A percentile compares a stretch with the other conserved stretches of the same genome.
Evolutionary conservation across 306 rosid genomes (phyloP).

Genomic region (Prunus mongolica): DNA sequence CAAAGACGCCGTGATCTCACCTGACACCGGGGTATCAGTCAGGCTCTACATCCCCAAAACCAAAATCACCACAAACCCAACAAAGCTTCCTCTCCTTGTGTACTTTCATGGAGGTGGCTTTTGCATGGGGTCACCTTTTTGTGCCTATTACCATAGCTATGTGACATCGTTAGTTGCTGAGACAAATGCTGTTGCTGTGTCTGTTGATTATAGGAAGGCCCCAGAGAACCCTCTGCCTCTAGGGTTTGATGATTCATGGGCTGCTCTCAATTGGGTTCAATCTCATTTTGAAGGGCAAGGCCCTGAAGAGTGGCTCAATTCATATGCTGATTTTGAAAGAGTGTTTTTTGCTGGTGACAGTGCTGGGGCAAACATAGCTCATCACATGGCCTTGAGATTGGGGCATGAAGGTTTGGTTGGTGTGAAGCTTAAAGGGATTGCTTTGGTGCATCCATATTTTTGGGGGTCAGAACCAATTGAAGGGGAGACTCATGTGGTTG

Average conservation of each 20-base stretch:
- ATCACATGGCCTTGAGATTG: slow-evolving; percentile 46
- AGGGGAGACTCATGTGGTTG: slow-evolving; percentile 18
- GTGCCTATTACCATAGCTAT: slow-evolving; percentile 44
- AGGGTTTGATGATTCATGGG: slow-evolving; percentile 63
- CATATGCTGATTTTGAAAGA: slow-evolving; percentile 35
- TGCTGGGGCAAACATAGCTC: slow-evolving; percentile 63
- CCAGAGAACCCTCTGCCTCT: slow-evolving; percentile 67
- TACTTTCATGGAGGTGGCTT: slow-evolving; percentile 79
- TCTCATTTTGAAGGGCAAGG: slow-evolving; percentile 47
- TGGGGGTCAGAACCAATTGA: slow-evolving; percentile 53
- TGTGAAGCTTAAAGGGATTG: slow-evolving; percentile 39
- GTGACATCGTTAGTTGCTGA: slow-evolving; percentile 34
- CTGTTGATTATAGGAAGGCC: slow-evolving; percentile 62
- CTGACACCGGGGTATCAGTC: slow-evolving; percentile 42
- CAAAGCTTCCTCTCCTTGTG: slow-evolving; percentile 57
- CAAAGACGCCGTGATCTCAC: slow-evolving; percentile 57
- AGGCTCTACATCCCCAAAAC: slow-evolving; percentile 55
- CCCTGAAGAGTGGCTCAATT: slow-evolving; percentile 53
- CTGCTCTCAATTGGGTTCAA: slow-evolving; percentile 52
- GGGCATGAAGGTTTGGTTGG: slow-evolving; percentile 40
- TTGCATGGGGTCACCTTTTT: slow-evolving; percentile 52
- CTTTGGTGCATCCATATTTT: slow-evolving; percentile 57
- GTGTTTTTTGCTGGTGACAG: slow-evolving; percentile 68
- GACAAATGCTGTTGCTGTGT: slow-evolving; percentile 46
- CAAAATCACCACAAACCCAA: background rate